A percentile compares a stretch with the other conserved stretches of the same genome.
phyloP scores from a whole-genome alignment of 805 yeast genomes.

The Saccharomycopsis sp. region DNA sequence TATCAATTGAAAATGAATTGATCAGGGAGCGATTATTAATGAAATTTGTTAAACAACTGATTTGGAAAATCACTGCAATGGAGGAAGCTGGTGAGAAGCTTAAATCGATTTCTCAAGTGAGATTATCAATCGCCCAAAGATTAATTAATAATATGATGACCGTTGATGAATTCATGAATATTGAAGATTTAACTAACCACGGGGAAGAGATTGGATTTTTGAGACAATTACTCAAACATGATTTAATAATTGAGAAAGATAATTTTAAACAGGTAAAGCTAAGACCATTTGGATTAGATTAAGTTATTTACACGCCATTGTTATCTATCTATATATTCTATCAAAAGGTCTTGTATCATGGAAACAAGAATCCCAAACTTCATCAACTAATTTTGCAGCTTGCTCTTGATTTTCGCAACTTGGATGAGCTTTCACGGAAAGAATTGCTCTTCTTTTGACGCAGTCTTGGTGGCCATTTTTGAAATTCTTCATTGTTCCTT shows the following conservation, averaged over 20 bases:
- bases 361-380: slow-evolving; percentile 90
- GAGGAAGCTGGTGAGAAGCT: slow-evolving; percentile 2
- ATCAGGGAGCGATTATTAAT: slow-evolving; percentile 1
- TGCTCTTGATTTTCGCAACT: slow-evolving; percentile 62
- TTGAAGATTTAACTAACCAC: slow-evolving; percentile 3
- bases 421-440: slow-evolving; percentile 85
- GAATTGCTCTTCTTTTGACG: slow-evolving; percentile 78
- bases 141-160: slow-evolving; percentile 18
- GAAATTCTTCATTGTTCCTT: slow-evolving; percentile 36
- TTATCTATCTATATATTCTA: slow-evolving; percentile 63
- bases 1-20: background rate
- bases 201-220: slow-evolving; percentile 21
- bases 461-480: slow-evolving; percentile 86
- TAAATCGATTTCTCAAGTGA: background rate
- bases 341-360: slow-evolving; percentile 95
- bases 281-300: slow-evolving; percentile 14
- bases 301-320: background rate
- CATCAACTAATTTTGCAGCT: slow-evolving; percentile 73
- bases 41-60: slow-evolving; percentile 1
- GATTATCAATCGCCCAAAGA: slow-evolving; percentile 5
- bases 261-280: slow-evolving; percentile 9
- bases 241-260: slow-evolving; percentile 7
- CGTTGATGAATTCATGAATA: slow-evolving; percentile 10
- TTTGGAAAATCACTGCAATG: background rate
- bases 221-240: slow-evolving; percentile 11